Conservation (phyloP, 2,329 filamentous ascomycete genomes). For the Penicillium sp. region DNA sequence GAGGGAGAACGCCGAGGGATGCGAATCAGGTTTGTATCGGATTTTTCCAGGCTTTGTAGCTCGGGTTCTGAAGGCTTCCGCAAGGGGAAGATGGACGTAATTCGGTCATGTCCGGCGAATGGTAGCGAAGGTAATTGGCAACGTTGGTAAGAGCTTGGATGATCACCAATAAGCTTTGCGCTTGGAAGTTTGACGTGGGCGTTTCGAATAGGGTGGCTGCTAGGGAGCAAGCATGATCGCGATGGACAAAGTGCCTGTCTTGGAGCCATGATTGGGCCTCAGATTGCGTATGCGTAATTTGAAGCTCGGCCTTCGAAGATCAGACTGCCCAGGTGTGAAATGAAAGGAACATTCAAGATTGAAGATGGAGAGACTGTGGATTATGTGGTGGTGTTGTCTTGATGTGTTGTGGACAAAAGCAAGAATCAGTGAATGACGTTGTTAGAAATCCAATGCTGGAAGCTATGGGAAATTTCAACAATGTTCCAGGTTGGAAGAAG, state of each 20-base stretch:
- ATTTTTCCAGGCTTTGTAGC: neutral
- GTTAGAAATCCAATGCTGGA: neutral
- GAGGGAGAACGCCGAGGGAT: neutral
- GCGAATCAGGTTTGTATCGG: neutral
- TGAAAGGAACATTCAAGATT: neutral
- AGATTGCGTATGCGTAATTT: neutral
- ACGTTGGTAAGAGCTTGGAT: neutral
- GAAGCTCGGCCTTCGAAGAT: accelerated
- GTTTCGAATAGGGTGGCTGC: no score
- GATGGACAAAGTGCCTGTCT: neutral
- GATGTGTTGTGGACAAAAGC: neutral
- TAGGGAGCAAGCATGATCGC: no score
- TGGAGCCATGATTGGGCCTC: neutral
- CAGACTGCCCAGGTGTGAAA: neutral
- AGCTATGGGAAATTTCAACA: neutral
- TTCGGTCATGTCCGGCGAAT: neutral
- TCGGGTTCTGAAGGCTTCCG: neutral
- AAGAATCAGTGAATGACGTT: neutral
- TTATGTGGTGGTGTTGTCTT: neutral
- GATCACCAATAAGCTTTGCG: no score
- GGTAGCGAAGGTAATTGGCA: neutral
- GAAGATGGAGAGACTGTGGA: neutral
- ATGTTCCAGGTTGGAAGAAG: no score
- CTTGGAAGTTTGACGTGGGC: no score
- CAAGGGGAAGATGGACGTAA: neutral